Percentiles rank a stretch among this genome's conserved stretches.
Evolutionary conservation across 805 yeast species (phyloP).

Genomic region (Lachancea quebecensis): DNA sequence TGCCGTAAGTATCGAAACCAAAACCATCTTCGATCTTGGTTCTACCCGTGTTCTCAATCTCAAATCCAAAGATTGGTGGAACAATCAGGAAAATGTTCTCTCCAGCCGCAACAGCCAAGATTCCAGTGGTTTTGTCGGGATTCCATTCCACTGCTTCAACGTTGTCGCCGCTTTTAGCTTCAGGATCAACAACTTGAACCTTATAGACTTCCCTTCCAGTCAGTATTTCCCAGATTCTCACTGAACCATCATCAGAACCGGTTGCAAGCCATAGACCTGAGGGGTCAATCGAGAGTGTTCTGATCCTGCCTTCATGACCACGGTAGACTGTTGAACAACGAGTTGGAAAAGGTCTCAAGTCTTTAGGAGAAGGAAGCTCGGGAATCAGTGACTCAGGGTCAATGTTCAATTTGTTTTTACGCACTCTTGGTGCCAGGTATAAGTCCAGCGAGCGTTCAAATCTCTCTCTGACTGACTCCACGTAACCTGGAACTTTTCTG

Average conservation of each 20-base stretch:
- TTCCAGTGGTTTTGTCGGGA: conserved; percentile 67
- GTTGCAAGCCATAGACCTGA: conserved; percentile 94
- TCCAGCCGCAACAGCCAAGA: conserved; percentile 79
- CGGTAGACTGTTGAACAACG: conserved; percentile 73
- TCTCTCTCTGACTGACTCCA: conserved; percentile 75
- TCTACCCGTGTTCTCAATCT: conserved; percentile 73
- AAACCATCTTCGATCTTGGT: conserved; percentile 82
- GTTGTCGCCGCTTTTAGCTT: conserved; percentile 63
- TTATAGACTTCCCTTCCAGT: conserved; percentile 91
- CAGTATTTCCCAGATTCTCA: conserved; percentile 92
- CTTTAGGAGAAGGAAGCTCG: conserved; percentile 93
- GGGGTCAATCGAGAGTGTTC: conserved; percentile 80
- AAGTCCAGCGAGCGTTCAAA: conserved; percentile 92
- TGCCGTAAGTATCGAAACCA: conserved; percentile 70
- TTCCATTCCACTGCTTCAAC: conserved; percentile 85
- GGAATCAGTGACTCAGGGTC: conserved; percentile 96
- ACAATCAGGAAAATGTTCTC: conserved; percentile 70
- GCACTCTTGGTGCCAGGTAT: conserved; percentile 92
- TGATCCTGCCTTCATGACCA: conserved; percentile 79
- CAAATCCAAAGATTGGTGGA: conserved; percentile 89
- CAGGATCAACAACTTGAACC: conserved; percentile 42
- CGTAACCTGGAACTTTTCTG: conserved; percentile 91
- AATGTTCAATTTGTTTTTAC: conserved; percentile 81
- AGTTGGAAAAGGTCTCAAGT: conserved; percentile 93
- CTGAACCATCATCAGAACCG: conserved; percentile 94